Evolutionary conservation across 371 early-diverging fungal species (phyloP).

Genomic region (Saksenaea oblongispora): DNA sequence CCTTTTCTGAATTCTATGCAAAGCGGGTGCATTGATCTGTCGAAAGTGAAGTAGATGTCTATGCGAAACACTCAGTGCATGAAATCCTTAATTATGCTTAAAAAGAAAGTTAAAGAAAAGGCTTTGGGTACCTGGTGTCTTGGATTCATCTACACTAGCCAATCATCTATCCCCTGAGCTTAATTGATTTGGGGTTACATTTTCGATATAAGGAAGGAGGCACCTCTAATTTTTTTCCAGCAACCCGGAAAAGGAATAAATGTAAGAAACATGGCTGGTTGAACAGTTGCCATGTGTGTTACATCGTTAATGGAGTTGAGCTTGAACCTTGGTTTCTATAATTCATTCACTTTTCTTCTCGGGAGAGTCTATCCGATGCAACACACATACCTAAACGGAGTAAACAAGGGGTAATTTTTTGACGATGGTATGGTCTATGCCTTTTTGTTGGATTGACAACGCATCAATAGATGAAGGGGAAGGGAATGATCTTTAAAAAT

Average conservation of each 20-base stretch:
- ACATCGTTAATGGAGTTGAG: neutral
- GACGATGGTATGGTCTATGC: neutral
- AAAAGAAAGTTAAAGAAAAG: neutral
- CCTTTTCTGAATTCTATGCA: neutral
- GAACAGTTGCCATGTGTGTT: neutral
- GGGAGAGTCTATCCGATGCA: neutral
- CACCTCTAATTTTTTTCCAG: neutral
- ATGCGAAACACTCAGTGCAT: neutral
- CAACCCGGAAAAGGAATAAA: too few relatives aligned
- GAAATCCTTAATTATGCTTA: neutral
- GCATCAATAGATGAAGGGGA: neutral
- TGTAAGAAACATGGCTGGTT: too few relatives aligned
- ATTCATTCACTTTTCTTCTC: neutral
- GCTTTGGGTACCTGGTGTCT: neutral
- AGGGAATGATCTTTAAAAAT: neutral
- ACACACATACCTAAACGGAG: neutral
- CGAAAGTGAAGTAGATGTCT: neutral
- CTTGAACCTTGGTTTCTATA: neutral
- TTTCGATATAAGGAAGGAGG: too few relatives aligned
- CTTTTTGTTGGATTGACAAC: neutral
- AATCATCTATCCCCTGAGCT: neutral
- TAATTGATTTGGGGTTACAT: neutral
- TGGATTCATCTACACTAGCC: neutral
- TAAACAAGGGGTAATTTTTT: neutral
- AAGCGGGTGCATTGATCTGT: too few relatives aligned